A percentile compares a stretch with the other conserved stretches of the same genome.
Evolutionary conservation across 2,329 filamentous ascomycete species (phyloP).

Genomic region (Cadophora sp.): DNA sequence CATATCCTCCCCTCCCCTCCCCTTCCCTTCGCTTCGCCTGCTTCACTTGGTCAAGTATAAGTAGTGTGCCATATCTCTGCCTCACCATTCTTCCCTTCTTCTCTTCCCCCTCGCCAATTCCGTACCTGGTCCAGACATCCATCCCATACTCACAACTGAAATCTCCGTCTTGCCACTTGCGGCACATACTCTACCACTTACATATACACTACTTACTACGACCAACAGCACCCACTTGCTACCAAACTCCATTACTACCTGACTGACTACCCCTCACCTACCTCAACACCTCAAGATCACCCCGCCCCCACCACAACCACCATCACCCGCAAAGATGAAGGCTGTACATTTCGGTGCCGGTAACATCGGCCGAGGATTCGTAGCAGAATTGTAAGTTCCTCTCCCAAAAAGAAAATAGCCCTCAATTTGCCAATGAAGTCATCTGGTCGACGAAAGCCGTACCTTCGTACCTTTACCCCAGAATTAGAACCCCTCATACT

Average conservation of each 20-base stretch:
- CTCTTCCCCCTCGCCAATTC: not conserved
- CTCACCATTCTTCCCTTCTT: not conserved
- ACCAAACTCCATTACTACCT: slow-evolving; percentile 1
- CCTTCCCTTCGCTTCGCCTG: too few species aligned
- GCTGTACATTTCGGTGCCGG: slow-evolving; percentile 87
- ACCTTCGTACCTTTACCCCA: not conserved
- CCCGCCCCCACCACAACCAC: not conserved
- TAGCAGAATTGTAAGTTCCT: slow-evolving; percentile 43
- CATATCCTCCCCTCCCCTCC: too few species aligned
- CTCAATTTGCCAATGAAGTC: not conserved
- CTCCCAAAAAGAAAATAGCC: not conserved
- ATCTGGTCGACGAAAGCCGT: not conserved
- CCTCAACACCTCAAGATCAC: not conserved
- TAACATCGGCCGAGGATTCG: slow-evolving; percentile 70
- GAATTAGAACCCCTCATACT: slow-evolving; percentile 6
- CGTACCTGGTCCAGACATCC: not conserved
- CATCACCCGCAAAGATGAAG: slow-evolving; percentile 50
- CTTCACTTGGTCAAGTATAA: slow-evolving; percentile 22
- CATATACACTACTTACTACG: not conserved
- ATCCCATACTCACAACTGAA: slow-evolving; percentile 8
- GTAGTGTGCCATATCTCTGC: slow-evolving; percentile 19
- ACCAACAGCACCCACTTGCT: slow-evolving; percentile 15
- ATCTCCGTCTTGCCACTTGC: slow-evolving; percentile 13
- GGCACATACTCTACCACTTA: slow-evolving; percentile 5
- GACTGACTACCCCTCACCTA: slow-evolving; percentile 14